Evolutionary conservation across 148 eudicot species (phyloP).

Genomic region (Vaccinium vitisidaea): DNA sequence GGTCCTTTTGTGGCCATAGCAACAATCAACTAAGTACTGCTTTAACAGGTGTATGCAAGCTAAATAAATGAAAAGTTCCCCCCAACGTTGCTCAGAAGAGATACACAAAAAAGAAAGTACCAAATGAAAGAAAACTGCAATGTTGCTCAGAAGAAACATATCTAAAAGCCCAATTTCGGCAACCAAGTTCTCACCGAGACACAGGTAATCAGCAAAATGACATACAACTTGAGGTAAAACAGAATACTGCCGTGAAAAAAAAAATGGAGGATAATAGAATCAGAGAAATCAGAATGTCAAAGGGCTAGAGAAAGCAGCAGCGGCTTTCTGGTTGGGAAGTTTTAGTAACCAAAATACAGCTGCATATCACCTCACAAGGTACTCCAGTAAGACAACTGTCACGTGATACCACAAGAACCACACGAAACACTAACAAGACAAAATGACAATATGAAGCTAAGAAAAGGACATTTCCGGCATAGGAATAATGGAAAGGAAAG

Average conservation of each 20-base stretch:
- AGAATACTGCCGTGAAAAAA: too few relatives aligned
- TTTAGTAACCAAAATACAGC: neutral
- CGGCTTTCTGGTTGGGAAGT: neutral
- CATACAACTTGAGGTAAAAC: neutral
- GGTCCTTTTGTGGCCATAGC: neutral
- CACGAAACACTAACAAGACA: neutral
- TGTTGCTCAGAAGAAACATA: neutral
- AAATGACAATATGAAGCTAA: neutral
- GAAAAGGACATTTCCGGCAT: constrained; percentile 5
- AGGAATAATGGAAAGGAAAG: neutral
- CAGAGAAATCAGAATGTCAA: neutral
- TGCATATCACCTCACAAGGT: neutral
- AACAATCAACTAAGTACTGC: neutral
- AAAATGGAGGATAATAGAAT: neutral
- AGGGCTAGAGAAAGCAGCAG: neutral
- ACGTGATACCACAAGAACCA: neutral
- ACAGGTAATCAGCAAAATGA: neutral
- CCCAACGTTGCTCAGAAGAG: neutral
- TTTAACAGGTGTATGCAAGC: neutral
- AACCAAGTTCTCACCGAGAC: neutral
- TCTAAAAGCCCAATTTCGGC: neutral
- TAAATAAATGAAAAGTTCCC: neutral
- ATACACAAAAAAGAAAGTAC: neutral
- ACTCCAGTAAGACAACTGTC: neutral
- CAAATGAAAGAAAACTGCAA: neutral